phyloP scores from a whole-genome alignment of 1,284 basidiomycete species.

The Marasmius oreades region DNA sequence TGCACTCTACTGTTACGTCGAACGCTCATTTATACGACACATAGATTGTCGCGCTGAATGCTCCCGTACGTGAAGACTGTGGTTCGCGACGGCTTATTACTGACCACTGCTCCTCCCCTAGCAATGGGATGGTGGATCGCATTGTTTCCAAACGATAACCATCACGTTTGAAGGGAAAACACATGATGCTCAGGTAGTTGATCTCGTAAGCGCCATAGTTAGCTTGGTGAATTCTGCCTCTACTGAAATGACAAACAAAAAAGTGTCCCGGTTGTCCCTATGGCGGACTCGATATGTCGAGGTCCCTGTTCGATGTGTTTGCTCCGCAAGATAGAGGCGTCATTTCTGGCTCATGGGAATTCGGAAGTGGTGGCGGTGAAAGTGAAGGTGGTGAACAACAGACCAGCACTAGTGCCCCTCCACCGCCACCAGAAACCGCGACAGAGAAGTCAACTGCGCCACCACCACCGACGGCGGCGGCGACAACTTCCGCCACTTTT shows the following conservation, averaged over 20 bases:
- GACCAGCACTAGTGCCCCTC: not conserved
- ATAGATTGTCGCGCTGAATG: constrained; percentile 43
- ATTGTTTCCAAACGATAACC: constrained; percentile 67
- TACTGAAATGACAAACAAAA: not conserved
- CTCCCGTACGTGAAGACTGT: constrained; percentile 26
- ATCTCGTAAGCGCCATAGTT: constrained; percentile 46
- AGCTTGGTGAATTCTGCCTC: not conserved
- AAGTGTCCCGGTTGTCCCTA: constrained; percentile 67
- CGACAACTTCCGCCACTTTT: not conserved
- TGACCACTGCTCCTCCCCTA: constrained; percentile 19
- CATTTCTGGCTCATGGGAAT: constrained; percentile 54
- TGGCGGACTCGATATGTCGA: constrained; percentile 72
- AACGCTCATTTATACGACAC: too few species aligned
- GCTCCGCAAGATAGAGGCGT: constrained; percentile 42
- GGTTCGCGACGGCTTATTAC: not conserved
- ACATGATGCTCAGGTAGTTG: constrained; percentile 61
- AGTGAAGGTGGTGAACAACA: not conserved
- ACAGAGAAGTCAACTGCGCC: constrained; percentile 6
- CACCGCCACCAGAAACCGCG: constrained; percentile 1
- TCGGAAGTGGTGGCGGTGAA: constrained; percentile 26
- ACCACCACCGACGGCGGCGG: constrained; percentile 1
- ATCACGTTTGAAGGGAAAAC: constrained; percentile 65
- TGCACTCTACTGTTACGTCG: too few species aligned
- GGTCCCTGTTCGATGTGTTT: constrained; percentile 63
- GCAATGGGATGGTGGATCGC: constrained; percentile 50